Conservation (phyloP, 768 basidiomycete species). For the Cystobasidium onofrii region DNA sequence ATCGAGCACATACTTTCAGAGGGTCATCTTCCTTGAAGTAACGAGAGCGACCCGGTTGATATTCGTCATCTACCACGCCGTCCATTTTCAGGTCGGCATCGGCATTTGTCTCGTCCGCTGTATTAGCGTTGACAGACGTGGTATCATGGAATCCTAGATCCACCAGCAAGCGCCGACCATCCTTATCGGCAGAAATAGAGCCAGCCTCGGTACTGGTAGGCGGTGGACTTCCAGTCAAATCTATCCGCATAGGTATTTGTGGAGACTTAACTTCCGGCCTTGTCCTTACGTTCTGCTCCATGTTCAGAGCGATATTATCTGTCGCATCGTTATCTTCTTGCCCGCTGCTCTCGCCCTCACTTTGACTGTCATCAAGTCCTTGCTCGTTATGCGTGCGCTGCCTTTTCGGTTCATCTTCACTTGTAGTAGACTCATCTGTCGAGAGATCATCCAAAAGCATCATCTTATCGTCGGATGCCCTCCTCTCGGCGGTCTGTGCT, state of each 20-base stretch:
- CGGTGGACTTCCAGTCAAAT: neutral
- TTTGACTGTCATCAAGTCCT: neutral
- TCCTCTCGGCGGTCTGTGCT: neutral
- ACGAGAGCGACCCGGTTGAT: neutral
- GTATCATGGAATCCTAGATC: too few relatives aligned
- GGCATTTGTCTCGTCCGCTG: neutral
- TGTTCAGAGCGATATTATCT: neutral
- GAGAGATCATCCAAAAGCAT: neutral
- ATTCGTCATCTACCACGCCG: neutral
- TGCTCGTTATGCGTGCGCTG: neutral
- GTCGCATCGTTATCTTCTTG: neutral
- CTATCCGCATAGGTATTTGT: neutral
- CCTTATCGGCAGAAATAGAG: neutral
- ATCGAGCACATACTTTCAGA: constrained; percentile 14
- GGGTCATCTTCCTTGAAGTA: constrained; percentile 31
- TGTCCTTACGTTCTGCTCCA: neutral
- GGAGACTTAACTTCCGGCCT: neutral
- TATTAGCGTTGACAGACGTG: neutral
- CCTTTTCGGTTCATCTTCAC: neutral
- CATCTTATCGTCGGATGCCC: neutral
- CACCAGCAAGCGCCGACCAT: too few relatives aligned
- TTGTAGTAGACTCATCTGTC: neutral
- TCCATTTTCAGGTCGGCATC: neutral
- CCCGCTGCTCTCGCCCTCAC: neutral
- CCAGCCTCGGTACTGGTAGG: neutral